phyloP scores from a whole-genome alignment of 2,329 filamentous ascomycete genomes.

The Fusarium heterosporum region DNA sequence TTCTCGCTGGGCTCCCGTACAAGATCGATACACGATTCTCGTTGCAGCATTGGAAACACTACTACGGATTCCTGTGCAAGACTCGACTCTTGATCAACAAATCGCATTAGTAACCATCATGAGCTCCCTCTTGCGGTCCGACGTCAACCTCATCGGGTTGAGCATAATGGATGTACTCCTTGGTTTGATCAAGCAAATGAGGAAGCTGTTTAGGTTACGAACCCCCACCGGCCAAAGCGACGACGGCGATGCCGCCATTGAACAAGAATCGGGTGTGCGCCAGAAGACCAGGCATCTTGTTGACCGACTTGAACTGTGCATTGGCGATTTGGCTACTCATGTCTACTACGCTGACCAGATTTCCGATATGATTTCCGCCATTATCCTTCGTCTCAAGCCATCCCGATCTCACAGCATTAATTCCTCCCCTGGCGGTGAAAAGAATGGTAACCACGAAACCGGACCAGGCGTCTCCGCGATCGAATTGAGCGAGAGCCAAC shows the following conservation, averaged over 20 bases:
- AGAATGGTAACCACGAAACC: constrained; percentile 56
- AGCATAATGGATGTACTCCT: constrained; percentile 96
- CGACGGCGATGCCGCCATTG: constrained; percentile 50
- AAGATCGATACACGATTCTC: constrained; percentile 92
- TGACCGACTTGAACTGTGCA: constrained; percentile 79
- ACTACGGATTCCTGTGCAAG: constrained; percentile 73
- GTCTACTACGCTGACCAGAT: constrained; percentile 98
- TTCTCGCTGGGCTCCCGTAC: constrained; percentile 89
- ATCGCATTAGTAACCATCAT: constrained; percentile 82
- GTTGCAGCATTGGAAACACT: constrained; percentile 84
- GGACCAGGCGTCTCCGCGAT: constrained; percentile 50
- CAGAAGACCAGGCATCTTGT: constrained; percentile 73
- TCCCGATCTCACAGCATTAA: constrained; percentile 57
- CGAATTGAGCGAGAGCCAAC: constrained; percentile 59
- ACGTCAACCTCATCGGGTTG: constrained; percentile 92
- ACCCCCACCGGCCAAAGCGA: constrained; percentile 52
- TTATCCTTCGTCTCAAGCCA: constrained; percentile 83
- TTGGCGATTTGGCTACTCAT: constrained; percentile 92
- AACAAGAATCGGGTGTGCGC: constrained; percentile 49
- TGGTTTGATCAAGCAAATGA: constrained; percentile 85
- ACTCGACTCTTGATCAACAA: constrained; percentile 79
- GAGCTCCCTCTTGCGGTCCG: constrained; percentile 83
- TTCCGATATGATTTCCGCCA: constrained; percentile 88
- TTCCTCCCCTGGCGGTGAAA: constrained; percentile 59
- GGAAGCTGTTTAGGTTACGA: constrained; percentile 77